Base-by-base conservation (phyloP, 495 filamentous ascomycete genomes). In the Aspergillus taichungensis region DNA sequence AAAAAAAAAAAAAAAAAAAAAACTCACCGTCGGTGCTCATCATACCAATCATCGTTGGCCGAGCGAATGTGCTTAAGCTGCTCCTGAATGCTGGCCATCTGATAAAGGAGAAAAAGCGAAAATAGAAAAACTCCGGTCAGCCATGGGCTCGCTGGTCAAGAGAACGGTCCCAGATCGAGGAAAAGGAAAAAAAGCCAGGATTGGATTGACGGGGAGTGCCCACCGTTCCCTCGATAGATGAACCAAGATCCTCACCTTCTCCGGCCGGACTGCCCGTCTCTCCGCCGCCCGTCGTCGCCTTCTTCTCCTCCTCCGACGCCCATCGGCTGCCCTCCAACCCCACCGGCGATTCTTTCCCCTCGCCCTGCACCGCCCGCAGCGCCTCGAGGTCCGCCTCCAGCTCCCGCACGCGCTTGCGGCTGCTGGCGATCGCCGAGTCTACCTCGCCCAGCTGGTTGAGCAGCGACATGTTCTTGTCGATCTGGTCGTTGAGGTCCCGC, bases 171-270 rank as follows among this genome's bases (percentile, higher is more conserved):
- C 36, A 42, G 13, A 46, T 68, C 57, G 63, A 52, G 52, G 59
- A 47, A 64, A 66, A 45, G 61, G 61, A 52, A 61, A 63, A 45
- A 61, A 65, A 52, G 47, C 43, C 43, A 61, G 57, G 41, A 68
- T 55, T 46, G 53, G 56, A 56, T 46, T 60, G 61, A 66, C 61
- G 62, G 62, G 69, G 69, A 63, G 59, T 42, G 61, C 71, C 67
- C 68, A 74, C 71, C 68, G 68, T 71, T 71, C 71, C 71, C 67
- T 74, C 64, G 56, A 74, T 72, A 51, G 67, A 72, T 67, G 69
- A 64, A 59, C 71, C 69, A 62, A 72, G 65, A 56, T 73, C 63
- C 69, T 74, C 69, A 74, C 69, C 68, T 73, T 71, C 69, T 64
- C 61, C 57, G 54, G 64, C 58, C 57, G 64, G 57, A 60, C 63